Conservation (phyloP, 768 basidiomycete species). For the Leccinum truebloodii region DNA sequence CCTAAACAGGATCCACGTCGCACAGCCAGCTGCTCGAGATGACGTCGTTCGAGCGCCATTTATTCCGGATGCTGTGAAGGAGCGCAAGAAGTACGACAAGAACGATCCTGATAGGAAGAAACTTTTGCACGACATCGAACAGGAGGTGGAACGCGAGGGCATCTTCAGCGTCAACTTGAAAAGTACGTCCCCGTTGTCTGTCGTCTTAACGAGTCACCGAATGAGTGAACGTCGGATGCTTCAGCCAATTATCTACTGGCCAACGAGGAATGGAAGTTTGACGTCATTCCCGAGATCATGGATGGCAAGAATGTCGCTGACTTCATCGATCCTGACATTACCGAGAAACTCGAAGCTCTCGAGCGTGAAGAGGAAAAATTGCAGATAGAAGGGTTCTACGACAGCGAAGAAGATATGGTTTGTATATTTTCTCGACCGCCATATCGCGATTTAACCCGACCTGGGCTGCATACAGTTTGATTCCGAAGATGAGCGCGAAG, state of each 20-base stretch:
- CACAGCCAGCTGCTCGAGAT: slow-evolving; percentile 87
- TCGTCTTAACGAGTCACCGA: background rate
- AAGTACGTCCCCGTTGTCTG: slow-evolving; percentile 47
- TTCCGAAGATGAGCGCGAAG: slow-evolving; percentile 81
- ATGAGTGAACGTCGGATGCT: slow-evolving; percentile 7
- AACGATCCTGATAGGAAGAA: slow-evolving; percentile 74
- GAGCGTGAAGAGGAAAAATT: slow-evolving; percentile 96
- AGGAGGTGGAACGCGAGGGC: slow-evolving; percentile 85
- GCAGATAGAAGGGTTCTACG: slow-evolving; percentile 95
- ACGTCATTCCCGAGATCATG: slow-evolving; percentile 97
- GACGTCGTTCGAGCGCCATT: slow-evolving; percentile 85
- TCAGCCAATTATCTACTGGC: slow-evolving; percentile 88
- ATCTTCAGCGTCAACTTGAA: slow-evolving; percentile 90
- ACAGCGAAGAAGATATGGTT: slow-evolving; percentile 85
- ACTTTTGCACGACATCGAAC: slow-evolving; percentile 81
- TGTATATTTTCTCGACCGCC: slow-evolving; percentile 19
- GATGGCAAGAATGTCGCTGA: slow-evolving; percentile 99
- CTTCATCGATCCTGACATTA: slow-evolving; percentile 97
- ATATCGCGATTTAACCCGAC: slow-evolving; percentile 2
- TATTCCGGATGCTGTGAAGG: slow-evolving; percentile 84
- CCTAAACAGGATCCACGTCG: slow-evolving; percentile 95
- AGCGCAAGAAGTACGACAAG: slow-evolving; percentile 82
- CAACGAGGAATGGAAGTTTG: slow-evolving; percentile 93
- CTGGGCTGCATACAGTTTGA: slow-evolving; percentile 37
- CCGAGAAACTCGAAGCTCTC: slow-evolving; percentile 93